phyloP scores from a whole-genome alignment of 495 filamentous ascomycete genomes.

The Xylaria bambusicola region DNA sequence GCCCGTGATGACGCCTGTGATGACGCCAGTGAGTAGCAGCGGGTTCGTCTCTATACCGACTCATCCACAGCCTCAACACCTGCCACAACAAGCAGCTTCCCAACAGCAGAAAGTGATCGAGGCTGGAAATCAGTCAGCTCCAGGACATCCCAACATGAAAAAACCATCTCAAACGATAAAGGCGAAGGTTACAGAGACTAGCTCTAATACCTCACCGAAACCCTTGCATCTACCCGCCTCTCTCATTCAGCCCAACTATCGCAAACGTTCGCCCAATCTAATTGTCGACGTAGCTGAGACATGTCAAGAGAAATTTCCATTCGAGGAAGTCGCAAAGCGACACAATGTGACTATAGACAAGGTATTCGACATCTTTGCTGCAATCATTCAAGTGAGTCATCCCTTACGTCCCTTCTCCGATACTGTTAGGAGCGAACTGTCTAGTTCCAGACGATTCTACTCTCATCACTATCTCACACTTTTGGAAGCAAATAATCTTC shows the following conservation, averaged over 20 bases:
- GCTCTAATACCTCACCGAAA: conserved; percentile 2
- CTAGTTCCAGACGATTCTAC: no score
- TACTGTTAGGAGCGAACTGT: no score
- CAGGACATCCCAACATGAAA: conserved; percentile 22
- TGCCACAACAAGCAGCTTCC: neutral
- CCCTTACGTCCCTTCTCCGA: no score
- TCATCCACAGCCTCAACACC: conserved; percentile 9
- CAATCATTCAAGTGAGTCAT: conserved; percentile 37
- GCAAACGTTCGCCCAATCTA: conserved; percentile 38
- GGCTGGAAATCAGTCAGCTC: conserved; percentile 1
- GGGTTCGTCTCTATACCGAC: conserved; percentile 19
- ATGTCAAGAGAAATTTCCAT: conserved; percentile 48
- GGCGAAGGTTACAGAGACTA: neutral
- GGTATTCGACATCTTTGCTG: conserved; percentile 47
- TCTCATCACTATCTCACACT: no score
- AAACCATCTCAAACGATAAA: conserved; percentile 18
- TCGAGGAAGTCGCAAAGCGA: conserved; percentile 43
- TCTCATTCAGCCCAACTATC: conserved; percentile 34
- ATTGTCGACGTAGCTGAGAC: conserved; percentile 54
- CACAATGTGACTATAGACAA: conserved; percentile 44
- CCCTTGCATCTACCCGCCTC: conserved; percentile 26
- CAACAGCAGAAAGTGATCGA: neutral
- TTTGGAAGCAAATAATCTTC: no score
- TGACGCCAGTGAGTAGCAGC: conserved; percentile 25
- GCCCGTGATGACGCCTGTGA: conserved; percentile 27